Evolutionary conservation across 768 basidiomycete genomes (phyloP).

Genomic region (Amanita muscaria): DNA sequence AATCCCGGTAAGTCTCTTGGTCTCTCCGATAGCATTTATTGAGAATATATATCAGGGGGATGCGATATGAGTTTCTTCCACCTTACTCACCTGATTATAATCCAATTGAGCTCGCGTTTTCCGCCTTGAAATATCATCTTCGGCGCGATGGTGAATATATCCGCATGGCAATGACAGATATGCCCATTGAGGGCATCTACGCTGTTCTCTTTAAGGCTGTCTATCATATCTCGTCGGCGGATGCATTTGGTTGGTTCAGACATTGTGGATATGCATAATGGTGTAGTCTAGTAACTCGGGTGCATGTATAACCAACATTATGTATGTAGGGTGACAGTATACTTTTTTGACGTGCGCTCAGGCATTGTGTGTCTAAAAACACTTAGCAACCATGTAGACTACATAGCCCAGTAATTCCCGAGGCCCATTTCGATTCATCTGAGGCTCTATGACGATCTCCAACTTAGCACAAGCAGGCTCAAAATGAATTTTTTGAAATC

Average conservation of each 20-base stretch:
- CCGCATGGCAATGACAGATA: not conserved
- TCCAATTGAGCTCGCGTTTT: slow-evolving; percentile 10
- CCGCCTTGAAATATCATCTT: slow-evolving; percentile 6
- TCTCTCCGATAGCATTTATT: not conserved
- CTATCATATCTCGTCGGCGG: not conserved
- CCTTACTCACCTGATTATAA: slow-evolving; percentile 10
- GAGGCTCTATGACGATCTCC: too few relatives aligned
- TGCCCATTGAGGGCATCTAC: not conserved
- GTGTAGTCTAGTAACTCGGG: too few relatives aligned
- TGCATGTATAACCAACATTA: too few relatives aligned
- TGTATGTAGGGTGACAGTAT: too few relatives aligned
- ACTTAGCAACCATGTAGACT: too few relatives aligned
- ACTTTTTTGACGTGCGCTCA: too few relatives aligned
- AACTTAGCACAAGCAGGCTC: too few relatives aligned
- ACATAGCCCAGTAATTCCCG: too few relatives aligned
- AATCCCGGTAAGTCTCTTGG: not conserved
- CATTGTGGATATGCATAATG: slow-evolving; percentile 7
- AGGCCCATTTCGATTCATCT: too few relatives aligned
- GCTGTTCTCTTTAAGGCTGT: not conserved
- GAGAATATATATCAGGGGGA: slow-evolving; percentile 5
- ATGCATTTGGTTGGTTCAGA: not conserved
- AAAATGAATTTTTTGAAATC: too few relatives aligned
- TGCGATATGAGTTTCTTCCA: slow-evolving; percentile 5
- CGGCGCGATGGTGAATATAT: not conserved
- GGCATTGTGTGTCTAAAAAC: too few relatives aligned